These are phyloP conservation scores for Hypoxylon trugodes DNA, from an alignment of 495 filamentous ascomycete species.

Conservation along the genomic window DNA sequence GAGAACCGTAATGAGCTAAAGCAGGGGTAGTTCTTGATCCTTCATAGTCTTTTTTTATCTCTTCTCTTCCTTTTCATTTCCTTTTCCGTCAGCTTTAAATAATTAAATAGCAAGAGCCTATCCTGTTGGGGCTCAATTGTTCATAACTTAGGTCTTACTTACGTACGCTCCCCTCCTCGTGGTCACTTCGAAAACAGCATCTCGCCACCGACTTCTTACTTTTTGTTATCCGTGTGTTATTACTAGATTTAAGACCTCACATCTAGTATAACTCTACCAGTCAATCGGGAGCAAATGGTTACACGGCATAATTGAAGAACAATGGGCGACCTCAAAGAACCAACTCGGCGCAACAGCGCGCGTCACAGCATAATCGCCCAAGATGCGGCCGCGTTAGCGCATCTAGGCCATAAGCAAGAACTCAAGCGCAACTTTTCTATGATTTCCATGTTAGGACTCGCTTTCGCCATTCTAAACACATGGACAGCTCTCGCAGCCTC, in stretches of 20 bases:
- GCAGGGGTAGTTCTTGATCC: neutral
- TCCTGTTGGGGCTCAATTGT: neutral
- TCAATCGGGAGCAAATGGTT: neutral
- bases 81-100: neutral
- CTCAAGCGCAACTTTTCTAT: slow-evolving; percentile 66
- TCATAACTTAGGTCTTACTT: neutral
- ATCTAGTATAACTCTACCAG: no score
- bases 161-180: neutral
- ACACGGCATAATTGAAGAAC: neutral
- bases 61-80: neutral
- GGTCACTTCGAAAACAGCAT: neutral
- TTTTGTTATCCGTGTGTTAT: no score
- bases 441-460: slow-evolving; percentile 66
- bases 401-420: slow-evolving; percentile 68
- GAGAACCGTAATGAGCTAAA: neutral
- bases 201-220: no score
- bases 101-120: neutral
- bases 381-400: slow-evolving; percentile 62
- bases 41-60: neutral
- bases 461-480: slow-evolving; percentile 68
- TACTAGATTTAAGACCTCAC: neutral
- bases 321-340: slow-evolving; percentile 13
- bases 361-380: slow-evolving; percentile 32
- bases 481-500: slow-evolving; percentile 66
- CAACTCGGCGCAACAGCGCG: slow-evolving; percentile 16